Conservation (phyloP, 2,329 filamentous ascomycete species). For the Cordyceps fumosorosea region DNA sequence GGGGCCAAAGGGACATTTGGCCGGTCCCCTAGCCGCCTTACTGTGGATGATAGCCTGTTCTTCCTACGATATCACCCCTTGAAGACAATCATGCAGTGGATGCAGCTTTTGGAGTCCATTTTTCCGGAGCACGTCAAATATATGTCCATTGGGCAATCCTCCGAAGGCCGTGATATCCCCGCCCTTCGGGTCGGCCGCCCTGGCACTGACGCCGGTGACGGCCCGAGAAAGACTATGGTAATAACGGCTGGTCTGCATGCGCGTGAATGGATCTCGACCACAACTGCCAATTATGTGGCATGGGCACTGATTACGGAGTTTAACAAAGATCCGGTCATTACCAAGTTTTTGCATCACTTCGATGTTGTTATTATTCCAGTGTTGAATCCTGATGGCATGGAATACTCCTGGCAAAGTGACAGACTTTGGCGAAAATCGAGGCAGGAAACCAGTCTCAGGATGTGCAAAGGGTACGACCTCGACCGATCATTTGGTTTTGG, state of each 20-base stretch:
- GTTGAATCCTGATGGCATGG: conserved; percentile 88
- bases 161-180: conserved; percentile 79
- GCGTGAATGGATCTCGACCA: conserved; percentile 92
- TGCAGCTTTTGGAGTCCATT: conserved; percentile 82
- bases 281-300: conserved; percentile 83
- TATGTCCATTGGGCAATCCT: conserved; percentile 74
- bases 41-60: conserved; percentile 64
- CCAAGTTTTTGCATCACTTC: conserved; percentile 72
- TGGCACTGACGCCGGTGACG: conserved; percentile 34
- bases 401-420: conserved; percentile 88
- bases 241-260: conserved; percentile 85
- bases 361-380: conserved; percentile 86
- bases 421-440: conserved; percentile 93
- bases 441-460: conserved; percentile 72
- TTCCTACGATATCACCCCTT: conserved; percentile 90
- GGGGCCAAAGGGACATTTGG: conserved; percentile 23
- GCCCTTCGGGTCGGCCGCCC: conserved; percentile 68
- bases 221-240: conserved; percentile 66
- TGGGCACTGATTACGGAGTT: conserved; percentile 83
- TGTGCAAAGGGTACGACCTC: conserved; percentile 83
- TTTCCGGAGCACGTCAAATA: conserved; percentile 74
- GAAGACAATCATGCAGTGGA: conserved; percentile 79
- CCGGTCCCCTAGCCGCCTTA: conserved; percentile 25
- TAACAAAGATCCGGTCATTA: conserved; percentile 64
- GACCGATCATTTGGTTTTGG: conserved; percentile 81